Conservation (phyloP, 1,284 basidiomycete species). For the Fomitiporia mediterranea region DNA sequence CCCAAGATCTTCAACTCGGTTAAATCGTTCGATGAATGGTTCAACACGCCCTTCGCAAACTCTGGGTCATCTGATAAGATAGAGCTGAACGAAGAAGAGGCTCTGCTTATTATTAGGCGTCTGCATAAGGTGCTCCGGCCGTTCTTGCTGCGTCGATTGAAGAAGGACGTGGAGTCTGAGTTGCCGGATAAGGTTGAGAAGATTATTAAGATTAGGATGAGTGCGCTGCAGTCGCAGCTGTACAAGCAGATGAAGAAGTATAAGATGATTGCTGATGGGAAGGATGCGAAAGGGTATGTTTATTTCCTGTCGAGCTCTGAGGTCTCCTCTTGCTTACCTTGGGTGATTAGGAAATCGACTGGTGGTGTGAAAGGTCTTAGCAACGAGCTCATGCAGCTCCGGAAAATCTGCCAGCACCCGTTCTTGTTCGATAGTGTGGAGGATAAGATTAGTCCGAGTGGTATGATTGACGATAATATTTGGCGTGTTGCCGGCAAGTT, state of each 20-base stretch:
- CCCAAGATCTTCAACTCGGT: constrained; percentile 99
- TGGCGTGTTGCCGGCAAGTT: constrained; percentile 91
- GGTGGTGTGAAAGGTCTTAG: constrained; percentile 83
- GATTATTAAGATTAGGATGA: constrained; percentile 99
- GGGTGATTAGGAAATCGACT: constrained; percentile 47
- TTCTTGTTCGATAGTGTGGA: constrained; percentile 97
- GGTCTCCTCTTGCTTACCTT: constrained; percentile 1
- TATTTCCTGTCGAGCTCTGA: constrained; percentile 5
- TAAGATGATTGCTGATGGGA: constrained; percentile 93
- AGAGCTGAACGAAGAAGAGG: constrained; percentile 99
- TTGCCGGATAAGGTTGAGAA: constrained; percentile 99
- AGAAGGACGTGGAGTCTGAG: constrained; percentile 98
- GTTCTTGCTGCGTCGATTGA: constrained; percentile 92
- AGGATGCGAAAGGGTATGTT: constrained; percentile 67
- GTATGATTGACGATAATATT: constrained; percentile 82
- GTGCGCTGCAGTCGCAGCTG: constrained; percentile 87
- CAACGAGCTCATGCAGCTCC: constrained; percentile 98
- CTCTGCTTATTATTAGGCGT: constrained; percentile 94
- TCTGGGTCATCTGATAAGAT: constrained; percentile 96
- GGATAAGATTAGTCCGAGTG: constrained; percentile 81
- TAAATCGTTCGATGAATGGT: constrained; percentile 99
- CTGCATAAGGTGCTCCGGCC: constrained; percentile 98
- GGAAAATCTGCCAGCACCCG: constrained; percentile 98
- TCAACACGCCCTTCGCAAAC: constrained; percentile 99
- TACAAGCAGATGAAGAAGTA: constrained; percentile 98